Percentiles rank a stretch among this genome's conserved stretches.
These are phyloP conservation scores for Syzygium aqueum DNA, from an alignment of 345 rosid genomes.

Conservation along the genomic window DNA sequence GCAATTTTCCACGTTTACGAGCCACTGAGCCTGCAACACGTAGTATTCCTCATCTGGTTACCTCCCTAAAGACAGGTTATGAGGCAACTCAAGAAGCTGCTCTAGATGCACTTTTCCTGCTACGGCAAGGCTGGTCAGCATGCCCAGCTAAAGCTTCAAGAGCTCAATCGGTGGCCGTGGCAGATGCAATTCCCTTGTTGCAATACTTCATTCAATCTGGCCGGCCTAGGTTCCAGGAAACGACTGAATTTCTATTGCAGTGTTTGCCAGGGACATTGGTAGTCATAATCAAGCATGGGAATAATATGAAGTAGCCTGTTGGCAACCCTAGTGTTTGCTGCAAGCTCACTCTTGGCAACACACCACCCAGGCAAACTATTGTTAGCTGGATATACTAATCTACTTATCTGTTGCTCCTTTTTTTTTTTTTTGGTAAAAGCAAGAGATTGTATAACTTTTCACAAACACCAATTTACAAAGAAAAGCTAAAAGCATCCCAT, in stretches of 20 bases:
- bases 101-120: constrained; percentile 84
- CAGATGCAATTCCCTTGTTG: constrained; percentile 93
- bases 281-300: constrained; percentile 89
- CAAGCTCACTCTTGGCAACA: constrained; percentile 85
- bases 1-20: constrained; percentile 95
- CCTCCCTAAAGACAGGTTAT: constrained; percentile 89
- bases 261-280: constrained; percentile 96
- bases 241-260: constrained; percentile 90
- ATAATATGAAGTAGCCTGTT: constrained; percentile 97
- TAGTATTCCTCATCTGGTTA: constrained; percentile 91
- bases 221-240: constrained; percentile 99
- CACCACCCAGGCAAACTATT: constrained; percentile 81
- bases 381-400: constrained; percentile 11
- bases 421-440: too few species aligned
- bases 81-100: constrained; percentile 99
- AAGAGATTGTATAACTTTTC: too few species aligned
- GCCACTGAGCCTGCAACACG: constrained; percentile 98
- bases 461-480: too few species aligned
- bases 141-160: constrained; percentile 95
- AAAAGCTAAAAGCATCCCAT: too few species aligned
- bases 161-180: constrained; percentile 95
- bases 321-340: constrained; percentile 97
- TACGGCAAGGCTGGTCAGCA: constrained; percentile 99
- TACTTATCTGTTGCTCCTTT: neutral
- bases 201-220: constrained; percentile 97